Base-by-base conservation (phyloP, 768 basidiomycete genomes). In the Macrolepiota dolichaula region DNA sequence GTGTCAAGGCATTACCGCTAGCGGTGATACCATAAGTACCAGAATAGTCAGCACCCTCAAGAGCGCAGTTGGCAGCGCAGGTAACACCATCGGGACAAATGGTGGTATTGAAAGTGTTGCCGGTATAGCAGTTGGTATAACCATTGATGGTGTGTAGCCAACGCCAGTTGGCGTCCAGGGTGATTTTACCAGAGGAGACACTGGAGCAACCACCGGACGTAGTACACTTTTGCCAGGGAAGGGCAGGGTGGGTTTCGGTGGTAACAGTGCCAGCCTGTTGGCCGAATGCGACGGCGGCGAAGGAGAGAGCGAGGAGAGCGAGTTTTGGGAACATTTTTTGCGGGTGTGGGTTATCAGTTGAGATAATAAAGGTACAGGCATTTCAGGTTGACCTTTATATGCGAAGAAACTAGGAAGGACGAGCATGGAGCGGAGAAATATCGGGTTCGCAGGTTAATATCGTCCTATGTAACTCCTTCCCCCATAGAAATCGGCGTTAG, bases 131-230 rank as follows among this genome's bases (percentile, higher is more conserved):
- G 69, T 78, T 77, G 57, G 69, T 75, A 72, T 74, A 66, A 29
- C 70, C 65, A 60, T 65, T 64, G 60, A 69, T 71, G 38, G 65
- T 66, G 69, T 81, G 79, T 15, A 77, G 64, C 81, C 81, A 83
- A 50, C 82, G 80, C 81, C 81, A 84, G 74, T 83, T 83, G 60
- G 77, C 61, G 68, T 83, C 82, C 66, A 84, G 75, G 15, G 77
- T 76, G 63, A 84, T 74, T n/a, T 67, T 50, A 7, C 73, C 70
- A 22, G 58, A 50, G 25, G 66, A 56, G 15, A 67, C 66, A 12
- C 72, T 73, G 5, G 69, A 69, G 75, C 81, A 81, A 22, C 68
- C 63, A 55, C 79, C 80, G 37, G 68, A 60, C 47, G 74, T 69
- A 15, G 80, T 77, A 72, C 82, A 84, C 59, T 75, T 70, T 67